phyloP scores from a whole-genome alignment of 139 green algal species.

The Chlorella sp. region DNA sequence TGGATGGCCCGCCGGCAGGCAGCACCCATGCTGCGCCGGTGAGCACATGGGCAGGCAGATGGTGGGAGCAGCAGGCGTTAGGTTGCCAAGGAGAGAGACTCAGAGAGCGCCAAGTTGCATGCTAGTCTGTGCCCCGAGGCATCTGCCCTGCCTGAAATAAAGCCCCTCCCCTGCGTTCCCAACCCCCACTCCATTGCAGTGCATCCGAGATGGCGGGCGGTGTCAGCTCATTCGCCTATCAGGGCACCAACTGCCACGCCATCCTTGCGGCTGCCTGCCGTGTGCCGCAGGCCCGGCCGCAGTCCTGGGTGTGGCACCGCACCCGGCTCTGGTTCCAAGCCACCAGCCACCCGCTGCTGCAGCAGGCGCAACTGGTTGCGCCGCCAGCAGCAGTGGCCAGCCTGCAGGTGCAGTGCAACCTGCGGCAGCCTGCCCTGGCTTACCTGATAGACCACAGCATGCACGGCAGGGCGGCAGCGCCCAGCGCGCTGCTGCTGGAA shows the following conservation, averaged over 20 bases:
- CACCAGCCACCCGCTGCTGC: conserved; percentile 36
- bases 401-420: not conserved
- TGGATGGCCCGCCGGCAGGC: not conserved
- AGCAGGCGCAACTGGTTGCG: not conserved
- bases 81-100: not conserved
- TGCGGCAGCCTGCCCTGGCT: conserved; percentile 13
- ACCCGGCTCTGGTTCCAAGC: conserved; percentile 38
- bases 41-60: too few relatives aligned
- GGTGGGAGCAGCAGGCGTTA: not conserved
- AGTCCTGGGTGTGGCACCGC: conserved; percentile 17
- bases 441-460: conserved; percentile 37
- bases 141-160: not conserved
- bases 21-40: not conserved
- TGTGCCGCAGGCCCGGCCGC: not conserved
- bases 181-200: not conserved
- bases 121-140: not conserved
- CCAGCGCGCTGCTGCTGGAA: conserved; percentile 61
- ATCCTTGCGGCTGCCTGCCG: conserved; percentile 5
- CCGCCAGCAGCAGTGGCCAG: too few relatives aligned
- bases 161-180: not conserved
- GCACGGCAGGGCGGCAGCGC: conserved; percentile 49
- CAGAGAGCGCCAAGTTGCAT: not conserved
- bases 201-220: conserved; percentile 5
- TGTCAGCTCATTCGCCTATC: conserved; percentile 86
- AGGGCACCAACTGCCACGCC: conserved; percentile 67